Evolutionary conservation across 192 early-diverging fungal genomes (phyloP), one percentile per base, ranked within the genome.

Genomic region (Mycoemilia scoparia): DNA sequence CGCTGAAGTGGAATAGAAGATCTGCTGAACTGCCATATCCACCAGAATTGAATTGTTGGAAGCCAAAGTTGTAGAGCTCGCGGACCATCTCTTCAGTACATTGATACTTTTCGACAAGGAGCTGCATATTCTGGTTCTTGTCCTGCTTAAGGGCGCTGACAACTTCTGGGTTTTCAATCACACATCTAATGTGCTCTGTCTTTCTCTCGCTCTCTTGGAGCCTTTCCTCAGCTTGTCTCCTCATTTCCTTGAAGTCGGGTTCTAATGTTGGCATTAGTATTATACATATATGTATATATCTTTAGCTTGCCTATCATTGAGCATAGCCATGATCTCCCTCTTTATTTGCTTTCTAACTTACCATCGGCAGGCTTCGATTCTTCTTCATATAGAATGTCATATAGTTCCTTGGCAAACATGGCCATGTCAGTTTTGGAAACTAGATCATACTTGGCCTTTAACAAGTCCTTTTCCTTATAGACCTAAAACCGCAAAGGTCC

Each of bases 1-100:
- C 78, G 43, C 87, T 82, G 67, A 80, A 96, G 51, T 91, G 87
- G 47, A 85, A 88, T 38, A 96, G 61, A 70, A 90, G 81, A 49
- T 88, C 87, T 4, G 90, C 84, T 34, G 86, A 80, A 36, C 76
- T 77, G 37, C 73, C 72, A 54, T 96, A 91, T 57, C 80, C 79
- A 46, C 90, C 90, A 60, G 83, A 82, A 56, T 72, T 80, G 66
- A 79, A 96, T 70, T 89, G 82, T 51, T 84, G 82, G 54, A 80
- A 74, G 20, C 86, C 85, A 48, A 74, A 82, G 27, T 84, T 73
- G 66, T 87, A 96, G 44, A 91, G 65, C 28, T 76, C 69, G 36
- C 75, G 66, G 25, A 90, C 68, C 77, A 83, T 85, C 41, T 83
- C 81, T n/a, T 77, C 68, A 18, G 77, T 84, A 66, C 84, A 78